phyloP scores from a whole-genome alignment of 192 early-diverging fungal genomes.

The Spizellomyces sp. region DNA sequence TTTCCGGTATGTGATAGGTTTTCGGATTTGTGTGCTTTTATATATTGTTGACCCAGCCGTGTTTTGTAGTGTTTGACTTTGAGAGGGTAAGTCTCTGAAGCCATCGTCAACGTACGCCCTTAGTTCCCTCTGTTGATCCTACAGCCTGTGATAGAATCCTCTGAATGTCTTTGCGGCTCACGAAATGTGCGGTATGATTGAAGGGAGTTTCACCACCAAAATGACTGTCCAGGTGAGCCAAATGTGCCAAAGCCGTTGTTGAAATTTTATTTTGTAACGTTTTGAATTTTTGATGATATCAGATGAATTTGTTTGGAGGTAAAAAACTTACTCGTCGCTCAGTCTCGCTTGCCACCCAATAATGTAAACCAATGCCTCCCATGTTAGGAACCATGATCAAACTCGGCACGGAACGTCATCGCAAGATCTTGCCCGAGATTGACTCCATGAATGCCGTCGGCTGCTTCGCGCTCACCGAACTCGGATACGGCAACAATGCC shows the following conservation, averaged over 20 bases:
- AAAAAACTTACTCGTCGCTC: too few species aligned
- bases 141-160: slow-evolving; percentile 19
- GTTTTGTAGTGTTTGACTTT: slow-evolving; percentile 51
- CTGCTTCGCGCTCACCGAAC: slow-evolving; percentile 77
- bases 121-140: not conserved
- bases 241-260: too few species aligned
- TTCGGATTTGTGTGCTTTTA: not conserved
- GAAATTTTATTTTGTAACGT: too few species aligned
- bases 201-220: slow-evolving; percentile 75
- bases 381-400: slow-evolving; percentile 63
- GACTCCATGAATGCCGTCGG: slow-evolving; percentile 69
- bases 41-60: not conserved
- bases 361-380: too few species aligned
- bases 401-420: slow-evolving; percentile 73
- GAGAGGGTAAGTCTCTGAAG: slow-evolving; percentile 36
- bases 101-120: not conserved
- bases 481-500: slow-evolving; percentile 82
- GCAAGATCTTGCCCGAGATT: slow-evolving; percentile 60
- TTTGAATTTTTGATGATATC: too few species aligned
- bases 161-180: slow-evolving; percentile 55
- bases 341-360: too few species aligned
- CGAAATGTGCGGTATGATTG: slow-evolving; percentile 74
- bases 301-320: slow-evolving; percentile 70
- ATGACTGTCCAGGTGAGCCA: too few species aligned
- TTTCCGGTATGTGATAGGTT: slow-evolving; percentile 15